These are phyloP conservation scores for Pseudogymnoascus sp. DNA, from an alignment of 2,329 filamentous ascomycete genomes.

Conservation along the genomic window DNA sequence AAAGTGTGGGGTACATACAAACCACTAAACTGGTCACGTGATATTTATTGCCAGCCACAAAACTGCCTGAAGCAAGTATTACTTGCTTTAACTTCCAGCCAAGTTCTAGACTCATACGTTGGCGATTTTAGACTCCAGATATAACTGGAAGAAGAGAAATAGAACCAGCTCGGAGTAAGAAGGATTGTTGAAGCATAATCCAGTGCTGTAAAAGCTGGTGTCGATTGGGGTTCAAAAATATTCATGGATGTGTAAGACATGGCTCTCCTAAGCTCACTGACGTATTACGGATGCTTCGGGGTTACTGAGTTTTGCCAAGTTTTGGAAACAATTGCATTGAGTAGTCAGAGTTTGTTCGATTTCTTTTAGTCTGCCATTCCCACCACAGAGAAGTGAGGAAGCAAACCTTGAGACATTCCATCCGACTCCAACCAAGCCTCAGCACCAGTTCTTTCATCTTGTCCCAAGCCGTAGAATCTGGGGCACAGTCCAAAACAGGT, in stretches of 20 bases:
- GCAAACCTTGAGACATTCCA: neutral
- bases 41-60: neutral
- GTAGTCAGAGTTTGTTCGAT: neutral
- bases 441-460: conserved; percentile 31
- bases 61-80: neutral
- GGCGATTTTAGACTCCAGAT: neutral
- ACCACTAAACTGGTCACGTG: neutral
- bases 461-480: conserved; percentile 34
- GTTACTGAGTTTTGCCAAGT: too few relatives aligned
- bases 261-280: neutral
- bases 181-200: too few relatives aligned
- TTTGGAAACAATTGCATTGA: neutral
- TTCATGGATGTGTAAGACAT: conserved; percentile 3
- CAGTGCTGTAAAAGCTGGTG: neutral
- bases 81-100: neutral
- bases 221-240: neutral
- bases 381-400: neutral
- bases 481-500: neutral
- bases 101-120: neutral
- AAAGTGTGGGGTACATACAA: conserved; percentile 3
- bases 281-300: neutral
- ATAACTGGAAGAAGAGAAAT: neutral
- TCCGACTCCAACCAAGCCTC: neutral
- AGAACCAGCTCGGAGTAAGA: neutral
- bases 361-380: neutral